Base-by-base conservation (phyloP, 164 flowering plant species). In the Akebia trifoliata region DNA sequence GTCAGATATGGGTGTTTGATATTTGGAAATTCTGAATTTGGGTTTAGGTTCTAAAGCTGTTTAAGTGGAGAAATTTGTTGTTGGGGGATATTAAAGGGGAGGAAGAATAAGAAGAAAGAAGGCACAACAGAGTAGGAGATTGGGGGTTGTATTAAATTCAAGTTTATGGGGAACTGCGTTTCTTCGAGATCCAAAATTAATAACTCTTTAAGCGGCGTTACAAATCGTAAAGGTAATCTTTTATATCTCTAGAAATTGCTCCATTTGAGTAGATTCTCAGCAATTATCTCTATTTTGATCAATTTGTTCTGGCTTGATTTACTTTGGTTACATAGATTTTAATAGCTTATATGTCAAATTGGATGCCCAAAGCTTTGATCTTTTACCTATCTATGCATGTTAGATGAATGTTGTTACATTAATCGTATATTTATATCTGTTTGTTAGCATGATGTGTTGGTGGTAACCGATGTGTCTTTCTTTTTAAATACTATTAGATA, bases 111-210 rank as follows among this genome's bases (percentile, higher is more conserved):
- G 62, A 60, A 67, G 60, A 65, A 69, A 48, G 66, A 42, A 3
- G 65, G 14, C 10, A 67, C 3, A 12, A 74, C 32, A 22, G 77
- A 68, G 44, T 79, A 42, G 38, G 78, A 65, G 39, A 65, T 64
- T 61, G 86, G 94, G 53, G 84, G 94, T 67, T 86, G 90, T 87
- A 26, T 72, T 59, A 77, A 69, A 67, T 63, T 78, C 56, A 80
- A 79, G 64, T 69, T 82, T 55, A 65, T 82, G 53, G 77, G 83
- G 4, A 69, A 79, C 69, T 84, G 90, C 76, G 72, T 86, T 64
- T 79, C 83, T 67, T 80, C 94, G 54, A 86, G 88, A 79, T 81
- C 96, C 70, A 86, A 84, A 75, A 93, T 88, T 28, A 87, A 88
- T 67, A 82, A 50, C 74, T 84, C 87, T 54, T 56, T 77, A 42